Percentiles rank a stretch among this genome's conserved stretches.
Conservation (phyloP, 192 early-diverging fungal species). For the Kappamyces sp. region DNA sequence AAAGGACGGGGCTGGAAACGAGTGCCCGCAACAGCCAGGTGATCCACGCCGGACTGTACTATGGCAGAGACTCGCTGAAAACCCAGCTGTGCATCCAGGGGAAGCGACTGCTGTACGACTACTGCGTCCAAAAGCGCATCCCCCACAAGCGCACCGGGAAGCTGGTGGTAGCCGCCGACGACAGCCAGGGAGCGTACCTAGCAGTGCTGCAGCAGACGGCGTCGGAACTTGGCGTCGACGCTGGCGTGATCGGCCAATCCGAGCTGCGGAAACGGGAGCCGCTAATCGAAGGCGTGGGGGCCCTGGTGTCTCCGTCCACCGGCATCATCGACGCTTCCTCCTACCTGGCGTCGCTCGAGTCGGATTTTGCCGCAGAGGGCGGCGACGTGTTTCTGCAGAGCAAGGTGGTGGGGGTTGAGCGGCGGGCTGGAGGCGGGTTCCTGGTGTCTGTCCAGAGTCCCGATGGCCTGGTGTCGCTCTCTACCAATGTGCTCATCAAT, state of each 20-base stretch:
- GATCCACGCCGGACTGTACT: slow-evolving; percentile 85
- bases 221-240: slow-evolving; percentile 43
- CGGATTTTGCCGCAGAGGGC: slow-evolving; percentile 5
- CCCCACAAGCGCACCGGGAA: slow-evolving; percentile 59
- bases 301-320: slow-evolving; percentile 64
- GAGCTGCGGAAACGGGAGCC: slow-evolving; percentile 45
- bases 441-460: too few species aligned
- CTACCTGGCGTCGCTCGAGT: slow-evolving; percentile 58
- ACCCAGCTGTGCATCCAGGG: slow-evolving; percentile 73
- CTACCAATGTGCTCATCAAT: slow-evolving; percentile 57
- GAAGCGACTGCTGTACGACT: slow-evolving; percentile 61
- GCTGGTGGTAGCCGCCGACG: slow-evolving; percentile 68
- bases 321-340: slow-evolving; percentile 79
- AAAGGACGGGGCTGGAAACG: slow-evolving; percentile 61
- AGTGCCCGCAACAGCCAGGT: slow-evolving; percentile 84
- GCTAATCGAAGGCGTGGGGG: slow-evolving; percentile 44
- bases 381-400: slow-evolving; percentile 12
- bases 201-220: slow-evolving; percentile 50
- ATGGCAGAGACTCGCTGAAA: slow-evolving; percentile 66
- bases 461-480: too few species aligned
- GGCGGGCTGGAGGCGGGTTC: neutral
- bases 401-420: slow-evolving; percentile 5
- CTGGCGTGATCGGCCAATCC: slow-evolving; percentile 37
- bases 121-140: slow-evolving; percentile 47
- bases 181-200: slow-evolving; percentile 46